Evolutionary conservation across 2,329 filamentous ascomycete genomes (phyloP).

Genomic region (Gyromitra esculenta): DNA sequence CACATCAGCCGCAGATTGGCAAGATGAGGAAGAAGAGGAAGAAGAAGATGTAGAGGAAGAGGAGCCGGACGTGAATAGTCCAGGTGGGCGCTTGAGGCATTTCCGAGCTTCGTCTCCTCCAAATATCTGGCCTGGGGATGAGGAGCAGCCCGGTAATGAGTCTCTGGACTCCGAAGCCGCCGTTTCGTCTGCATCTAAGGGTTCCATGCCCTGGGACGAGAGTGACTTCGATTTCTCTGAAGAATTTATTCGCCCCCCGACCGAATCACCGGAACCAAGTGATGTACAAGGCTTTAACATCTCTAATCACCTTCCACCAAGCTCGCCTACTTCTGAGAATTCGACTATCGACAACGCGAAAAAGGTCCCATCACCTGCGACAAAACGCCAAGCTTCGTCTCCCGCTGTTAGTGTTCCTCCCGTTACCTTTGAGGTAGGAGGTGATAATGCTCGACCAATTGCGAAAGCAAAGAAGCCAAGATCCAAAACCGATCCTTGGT

Average conservation of each 20-base stretch:
- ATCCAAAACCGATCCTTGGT: conserved; percentile 25
- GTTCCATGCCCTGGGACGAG: conserved; percentile 18
- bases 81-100: conserved; percentile 30
- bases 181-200: neutral
- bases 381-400: neutral
- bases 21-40: conserved; percentile 12
- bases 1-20: conserved; percentile 35
- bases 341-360: neutral
- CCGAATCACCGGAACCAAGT: conserved; percentile 24
- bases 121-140: conserved; percentile 31
- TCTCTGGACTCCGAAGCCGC: conserved; percentile 13
- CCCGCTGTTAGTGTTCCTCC: neutral
- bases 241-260: conserved; percentile 32
- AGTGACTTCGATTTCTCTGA: conserved; percentile 37
- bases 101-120: conserved; percentile 43
- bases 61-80: conserved; percentile 21
- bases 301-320: neutral
- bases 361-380: neutral
- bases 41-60: neutral
- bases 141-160: neutral
- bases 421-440: conserved; percentile 3
- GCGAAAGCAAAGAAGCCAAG: neutral
- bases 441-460: neutral
- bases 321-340: neutral
- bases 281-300: conserved; percentile 6